phyloP scores from a whole-genome alignment of 2,329 filamentous ascomycete genomes.

The Ceratocystis papillata region DNA sequence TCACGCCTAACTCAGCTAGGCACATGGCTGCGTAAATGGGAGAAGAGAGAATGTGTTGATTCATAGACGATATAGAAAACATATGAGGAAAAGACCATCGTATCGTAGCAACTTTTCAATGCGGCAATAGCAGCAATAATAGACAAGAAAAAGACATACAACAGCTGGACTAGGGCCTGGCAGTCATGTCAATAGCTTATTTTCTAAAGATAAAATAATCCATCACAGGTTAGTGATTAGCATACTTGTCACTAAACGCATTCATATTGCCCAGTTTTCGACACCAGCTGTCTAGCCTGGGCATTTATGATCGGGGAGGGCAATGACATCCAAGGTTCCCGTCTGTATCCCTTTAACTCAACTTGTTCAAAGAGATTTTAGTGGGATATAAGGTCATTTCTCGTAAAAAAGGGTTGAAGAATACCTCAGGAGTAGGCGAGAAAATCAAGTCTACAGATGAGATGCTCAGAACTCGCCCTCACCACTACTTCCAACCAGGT shows the following conservation, averaged over 20 bases:
- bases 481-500: constrained; percentile 50
- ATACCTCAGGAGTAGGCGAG: neutral
- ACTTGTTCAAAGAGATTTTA: neutral
- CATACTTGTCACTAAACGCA: too few relatives aligned
- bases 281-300: neutral
- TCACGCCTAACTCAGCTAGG: too few relatives aligned
- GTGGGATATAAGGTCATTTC: neutral
- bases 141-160: neutral
- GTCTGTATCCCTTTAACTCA: neutral
- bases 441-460: neutral
- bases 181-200: neutral
- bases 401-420: neutral
- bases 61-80: neutral
- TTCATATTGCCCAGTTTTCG: too few relatives aligned
- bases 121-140: neutral
- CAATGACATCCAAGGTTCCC: neutral
- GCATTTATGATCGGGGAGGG: neutral
- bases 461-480: constrained; percentile 46
- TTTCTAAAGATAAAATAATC: neutral
- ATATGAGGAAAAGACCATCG: neutral
- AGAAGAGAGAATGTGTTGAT: constrained; percentile 5
- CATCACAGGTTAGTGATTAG: neutral
- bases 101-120: constrained; percentile 1
- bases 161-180: neutral
- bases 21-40: neutral